Base-by-base conservation (phyloP, 2,329 filamentous ascomycete species). In the Thermothelomyces thermophilus region DNA sequence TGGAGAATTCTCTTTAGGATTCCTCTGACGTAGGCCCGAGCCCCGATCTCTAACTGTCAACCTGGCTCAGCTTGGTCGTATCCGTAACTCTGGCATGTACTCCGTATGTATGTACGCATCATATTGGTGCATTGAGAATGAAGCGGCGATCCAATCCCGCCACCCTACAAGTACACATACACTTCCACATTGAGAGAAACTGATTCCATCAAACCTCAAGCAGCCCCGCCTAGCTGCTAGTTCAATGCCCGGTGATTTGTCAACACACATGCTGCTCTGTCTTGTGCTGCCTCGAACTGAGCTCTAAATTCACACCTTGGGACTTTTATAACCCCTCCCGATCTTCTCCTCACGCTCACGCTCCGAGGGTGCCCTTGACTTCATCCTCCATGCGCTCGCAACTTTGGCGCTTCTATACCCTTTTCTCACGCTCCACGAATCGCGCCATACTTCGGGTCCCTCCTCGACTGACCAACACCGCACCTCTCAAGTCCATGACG, bases 401-500 rank as follows among this genome's bases (percentile, higher is more conserved):
- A 46, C 61, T 80, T 52, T 59, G 76, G 55, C 66, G 68, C 54
- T 64, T 70, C 24, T 63, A 74, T 56, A 73, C 70, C 61, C 69
- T 70, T 4, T 62, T 79, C 53, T 74, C 73, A 74, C 59, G 68
- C 69, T 10, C 42, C 69, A 48, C 59, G 63, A 47, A 64, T 63
- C 13, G 13, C 33, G 33, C 16, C 59, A 49, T 56, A 54, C 49
- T 52, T 64, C 46, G 53, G 52, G 1, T 54, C 46, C 22, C 54
- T 22, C 42, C 39, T 56, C 57, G 56, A 45, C 55, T 57, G 46
- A 65, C 56, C 10, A 44, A 31, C 41, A 49, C 28, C 5, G 30
- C 33, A 22, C 35, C 44, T 19, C 39, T 55, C n/a, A 50, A 41
- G 63, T 84, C 86, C 60, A 89, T 91, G 80, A 78, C 77, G 1